phyloP scores from a whole-genome alignment of 148 eudicot species.

The Hydrangea macrophylla region DNA sequence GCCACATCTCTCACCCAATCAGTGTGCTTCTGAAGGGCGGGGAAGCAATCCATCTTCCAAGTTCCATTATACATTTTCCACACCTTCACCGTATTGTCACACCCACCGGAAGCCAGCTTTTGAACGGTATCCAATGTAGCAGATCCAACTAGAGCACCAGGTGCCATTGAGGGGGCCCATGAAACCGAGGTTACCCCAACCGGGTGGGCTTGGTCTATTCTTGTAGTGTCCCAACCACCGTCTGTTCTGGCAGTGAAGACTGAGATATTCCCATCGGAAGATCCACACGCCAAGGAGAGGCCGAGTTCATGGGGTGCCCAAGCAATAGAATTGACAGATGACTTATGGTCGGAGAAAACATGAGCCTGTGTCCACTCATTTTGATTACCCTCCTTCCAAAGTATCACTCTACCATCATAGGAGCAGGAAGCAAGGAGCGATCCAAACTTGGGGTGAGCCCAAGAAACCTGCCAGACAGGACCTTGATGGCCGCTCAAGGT shows the following conservation, averaged over 20 bases:
- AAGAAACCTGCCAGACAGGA: conserved; percentile 90
- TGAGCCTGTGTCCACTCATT: conserved; percentile 83
- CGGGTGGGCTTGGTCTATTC: conserved; percentile 89
- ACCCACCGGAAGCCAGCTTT: conserved; percentile 86
- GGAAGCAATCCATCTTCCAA: conserved; percentile 92
- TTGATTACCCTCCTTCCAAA: conserved; percentile 90
- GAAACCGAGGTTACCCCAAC: conserved; percentile 94
- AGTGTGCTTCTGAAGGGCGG: conserved; percentile 76
- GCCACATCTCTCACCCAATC: conserved; percentile 94
- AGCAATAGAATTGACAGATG: conserved; percentile 83
- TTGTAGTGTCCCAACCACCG: conserved; percentile 82
- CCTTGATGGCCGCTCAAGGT: conserved; percentile 82
- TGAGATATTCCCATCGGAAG: conserved; percentile 85
- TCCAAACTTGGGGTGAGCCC: conserved; percentile 96
- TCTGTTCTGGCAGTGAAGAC: conserved; percentile 65
- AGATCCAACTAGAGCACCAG: conserved; percentile 74
- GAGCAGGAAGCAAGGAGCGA: conserved; percentile 84
- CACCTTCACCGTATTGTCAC: conserved; percentile 78
- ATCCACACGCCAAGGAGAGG: conserved; percentile 84
- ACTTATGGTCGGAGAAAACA: conserved; percentile 71
- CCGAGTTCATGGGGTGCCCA: conserved; percentile 96
- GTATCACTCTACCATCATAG: conserved; percentile 82
- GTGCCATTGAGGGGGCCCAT: conserved; percentile 85
- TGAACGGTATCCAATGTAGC: conserved; percentile 64
- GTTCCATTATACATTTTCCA: conserved; percentile 73